Conservation (phyloP, 1,284 basidiomycete genomes). For the Apiotrichum porosum region DNA sequence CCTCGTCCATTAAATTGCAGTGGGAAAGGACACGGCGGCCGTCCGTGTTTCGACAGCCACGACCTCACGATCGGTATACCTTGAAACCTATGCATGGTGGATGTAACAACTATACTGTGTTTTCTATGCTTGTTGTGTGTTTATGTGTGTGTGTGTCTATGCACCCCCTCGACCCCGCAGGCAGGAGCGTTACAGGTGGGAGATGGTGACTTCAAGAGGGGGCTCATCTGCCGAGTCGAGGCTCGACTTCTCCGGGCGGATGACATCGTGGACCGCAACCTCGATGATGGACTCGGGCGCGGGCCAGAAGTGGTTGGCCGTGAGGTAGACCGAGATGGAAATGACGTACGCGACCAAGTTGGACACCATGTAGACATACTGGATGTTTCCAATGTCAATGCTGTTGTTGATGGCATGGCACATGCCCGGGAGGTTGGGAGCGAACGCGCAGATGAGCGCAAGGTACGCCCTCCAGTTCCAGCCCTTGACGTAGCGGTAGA, state of each 20-base stretch:
- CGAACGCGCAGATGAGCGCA: slow-evolving; percentile 59
- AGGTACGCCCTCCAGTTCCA: slow-evolving; percentile 63
- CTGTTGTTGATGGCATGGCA: slow-evolving; percentile 42
- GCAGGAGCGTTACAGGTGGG: too few relatives aligned
- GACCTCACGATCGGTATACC: too few relatives aligned
- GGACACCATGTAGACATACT: slow-evolving; percentile 49
- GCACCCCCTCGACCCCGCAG: too few relatives aligned
- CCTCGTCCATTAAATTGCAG: too few relatives aligned
- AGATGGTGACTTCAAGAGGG: too few relatives aligned
- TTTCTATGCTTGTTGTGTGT: too few relatives aligned
- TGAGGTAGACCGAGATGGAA: slow-evolving; percentile 61
- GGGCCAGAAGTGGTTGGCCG: slow-evolving; percentile 59
- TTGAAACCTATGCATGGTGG: too few relatives aligned
- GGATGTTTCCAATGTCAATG: slow-evolving; percentile 59
- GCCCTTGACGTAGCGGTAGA: slow-evolving; percentile 47
- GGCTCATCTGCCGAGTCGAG: too few relatives aligned
- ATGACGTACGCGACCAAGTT: slow-evolving; percentile 37
- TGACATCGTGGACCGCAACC: slow-evolving; percentile 55
- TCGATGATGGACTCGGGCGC: slow-evolving; percentile 56
- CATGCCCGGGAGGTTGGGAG: slow-evolving; percentile 68
- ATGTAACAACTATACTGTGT: too few relatives aligned
- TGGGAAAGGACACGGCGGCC: too few relatives aligned
- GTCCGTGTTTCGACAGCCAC: too few relatives aligned
- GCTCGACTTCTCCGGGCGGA: neutral
- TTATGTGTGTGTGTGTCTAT: too few relatives aligned